Evolutionary conservation across 2,329 filamentous ascomycete species (phyloP).

Genomic region (Nothomitra cinnamomea): DNA sequence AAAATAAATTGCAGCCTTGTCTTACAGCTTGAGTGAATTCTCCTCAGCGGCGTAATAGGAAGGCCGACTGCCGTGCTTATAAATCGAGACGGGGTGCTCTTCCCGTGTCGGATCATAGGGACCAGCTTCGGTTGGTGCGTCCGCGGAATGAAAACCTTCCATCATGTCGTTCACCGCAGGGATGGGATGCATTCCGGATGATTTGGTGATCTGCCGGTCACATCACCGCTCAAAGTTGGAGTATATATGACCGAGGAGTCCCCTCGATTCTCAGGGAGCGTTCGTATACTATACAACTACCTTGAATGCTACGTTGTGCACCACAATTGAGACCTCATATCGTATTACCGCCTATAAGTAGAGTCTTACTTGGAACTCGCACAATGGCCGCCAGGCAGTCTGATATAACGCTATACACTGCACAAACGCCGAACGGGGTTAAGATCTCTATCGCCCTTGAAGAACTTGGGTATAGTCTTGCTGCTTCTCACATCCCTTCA

Average conservation of each 20-base stretch:
- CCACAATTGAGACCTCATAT: background rate
- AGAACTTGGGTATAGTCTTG: conserved; percentile 42
- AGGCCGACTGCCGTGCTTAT: too few relatives aligned
- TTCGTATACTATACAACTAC: background rate
- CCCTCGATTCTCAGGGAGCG: too few relatives aligned
- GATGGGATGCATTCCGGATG: too few relatives aligned
- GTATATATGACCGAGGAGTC: background rate
- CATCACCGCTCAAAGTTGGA: too few relatives aligned
- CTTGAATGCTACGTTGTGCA: background rate
- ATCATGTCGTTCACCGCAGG: too few relatives aligned
- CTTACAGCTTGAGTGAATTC: background rate
- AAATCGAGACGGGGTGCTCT: too few relatives aligned
- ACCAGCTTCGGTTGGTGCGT: too few relatives aligned
- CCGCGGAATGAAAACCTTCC: too few relatives aligned
- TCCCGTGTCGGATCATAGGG: too few relatives aligned
- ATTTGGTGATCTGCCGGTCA: too few relatives aligned
- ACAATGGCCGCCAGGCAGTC: conserved; percentile 19
- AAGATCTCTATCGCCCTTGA: conserved; percentile 61
- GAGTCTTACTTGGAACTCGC: too few relatives aligned
- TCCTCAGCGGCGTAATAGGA: background rate
- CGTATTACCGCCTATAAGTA: background rate
- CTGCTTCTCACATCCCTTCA: conserved; percentile 7
- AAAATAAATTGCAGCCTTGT: too few relatives aligned
- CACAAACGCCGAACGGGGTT: conserved; percentile 62
- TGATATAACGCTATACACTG: conserved; percentile 67